A percentile compares a stretch with the other conserved stretches of the same genome.
Conservation (phyloP, 2,329 filamentous ascomycete species). For the Colletotrichum sp. region DNA sequence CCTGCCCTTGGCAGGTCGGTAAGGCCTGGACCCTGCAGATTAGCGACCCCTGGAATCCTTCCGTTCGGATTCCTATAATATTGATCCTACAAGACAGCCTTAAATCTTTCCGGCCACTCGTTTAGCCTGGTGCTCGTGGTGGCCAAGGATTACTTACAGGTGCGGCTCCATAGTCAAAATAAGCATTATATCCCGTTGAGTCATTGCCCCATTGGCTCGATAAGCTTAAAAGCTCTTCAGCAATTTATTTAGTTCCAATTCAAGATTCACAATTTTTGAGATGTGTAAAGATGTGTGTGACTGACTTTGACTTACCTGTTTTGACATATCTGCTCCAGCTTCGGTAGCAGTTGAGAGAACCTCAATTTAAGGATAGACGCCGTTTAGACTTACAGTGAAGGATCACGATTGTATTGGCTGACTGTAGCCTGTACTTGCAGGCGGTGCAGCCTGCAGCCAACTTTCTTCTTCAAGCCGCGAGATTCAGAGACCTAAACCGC, state of each 20-base stretch:
- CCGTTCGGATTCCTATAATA: not conserved
- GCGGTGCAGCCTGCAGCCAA: not conserved
- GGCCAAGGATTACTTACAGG: not conserved
- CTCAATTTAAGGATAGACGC: not conserved
- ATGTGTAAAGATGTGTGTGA: not conserved
- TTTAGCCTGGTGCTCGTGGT: not conserved
- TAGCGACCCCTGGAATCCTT: not conserved
- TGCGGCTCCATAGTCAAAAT: not conserved
- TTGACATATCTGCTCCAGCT: not conserved
- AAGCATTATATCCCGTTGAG: not conserved
- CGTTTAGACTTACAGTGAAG: not conserved
- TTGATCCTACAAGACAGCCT: not conserved
- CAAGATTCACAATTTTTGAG: not conserved
- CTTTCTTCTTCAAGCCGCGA: not conserved
- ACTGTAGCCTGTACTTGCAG: not conserved
- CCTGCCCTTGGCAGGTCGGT: not conserved
- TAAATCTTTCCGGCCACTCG: not conserved
- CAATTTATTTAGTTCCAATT: not conserved
- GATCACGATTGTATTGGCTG: not conserved
- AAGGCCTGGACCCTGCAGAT: not conserved
- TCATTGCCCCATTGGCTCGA: not conserved
- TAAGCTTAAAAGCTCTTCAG: not conserved
- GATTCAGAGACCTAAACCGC: not conserved
- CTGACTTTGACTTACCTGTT: too few species aligned
- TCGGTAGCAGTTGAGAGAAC: not conserved